These are phyloP conservation scores for Coemansia sp. DNA, from an alignment of 192 early-diverging fungal species.

Conservation along the genomic window DNA sequence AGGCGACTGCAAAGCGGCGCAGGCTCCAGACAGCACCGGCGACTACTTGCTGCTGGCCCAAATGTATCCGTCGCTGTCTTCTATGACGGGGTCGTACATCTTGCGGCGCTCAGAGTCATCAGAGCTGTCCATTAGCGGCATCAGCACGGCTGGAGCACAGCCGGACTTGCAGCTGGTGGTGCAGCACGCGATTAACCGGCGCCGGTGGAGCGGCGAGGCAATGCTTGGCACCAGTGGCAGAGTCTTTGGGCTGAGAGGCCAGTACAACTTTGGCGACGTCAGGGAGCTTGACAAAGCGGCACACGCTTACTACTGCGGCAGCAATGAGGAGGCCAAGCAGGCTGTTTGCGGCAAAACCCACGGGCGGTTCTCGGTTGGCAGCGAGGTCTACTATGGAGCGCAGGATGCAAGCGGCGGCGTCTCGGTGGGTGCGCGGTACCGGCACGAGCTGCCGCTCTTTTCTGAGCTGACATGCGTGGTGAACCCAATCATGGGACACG, in stretches of 20 bases:
- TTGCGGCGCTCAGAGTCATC: conserved; percentile 25
- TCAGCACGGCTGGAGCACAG: conserved; percentile 36
- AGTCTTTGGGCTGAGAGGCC: conserved; percentile 74
- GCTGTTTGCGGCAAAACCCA: conserved; percentile 1
- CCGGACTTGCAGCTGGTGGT: conserved; percentile 36
- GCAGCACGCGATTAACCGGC: conserved; percentile 63
- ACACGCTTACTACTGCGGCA: conserved; percentile 15
- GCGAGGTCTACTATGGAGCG: conserved; percentile 69
- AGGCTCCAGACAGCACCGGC: background rate
- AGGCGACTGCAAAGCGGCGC: background rate
- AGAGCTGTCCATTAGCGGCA: conserved; percentile 34
- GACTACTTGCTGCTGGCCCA: conserved; percentile 46
- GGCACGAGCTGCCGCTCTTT: conserved; percentile 51
- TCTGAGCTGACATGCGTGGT: conserved; percentile 64
- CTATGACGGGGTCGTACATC: conserved; percentile 40
- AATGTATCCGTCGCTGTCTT: conserved; percentile 43
- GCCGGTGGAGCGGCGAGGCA: conserved; percentile 70
- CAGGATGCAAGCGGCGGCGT: conserved; percentile 84
- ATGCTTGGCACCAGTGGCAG: conserved; percentile 73
- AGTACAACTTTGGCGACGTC: conserved; percentile 67
- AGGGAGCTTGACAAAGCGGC: conserved; percentile 14
- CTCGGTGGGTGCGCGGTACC: conserved; percentile 69
- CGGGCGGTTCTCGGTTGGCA: conserved; percentile 52
- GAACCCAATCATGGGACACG: conserved; percentile 93
- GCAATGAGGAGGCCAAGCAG: conserved; percentile 10